phyloP scores from a whole-genome alignment of 257 asterid genomes.

The Solanum okadae region DNA sequence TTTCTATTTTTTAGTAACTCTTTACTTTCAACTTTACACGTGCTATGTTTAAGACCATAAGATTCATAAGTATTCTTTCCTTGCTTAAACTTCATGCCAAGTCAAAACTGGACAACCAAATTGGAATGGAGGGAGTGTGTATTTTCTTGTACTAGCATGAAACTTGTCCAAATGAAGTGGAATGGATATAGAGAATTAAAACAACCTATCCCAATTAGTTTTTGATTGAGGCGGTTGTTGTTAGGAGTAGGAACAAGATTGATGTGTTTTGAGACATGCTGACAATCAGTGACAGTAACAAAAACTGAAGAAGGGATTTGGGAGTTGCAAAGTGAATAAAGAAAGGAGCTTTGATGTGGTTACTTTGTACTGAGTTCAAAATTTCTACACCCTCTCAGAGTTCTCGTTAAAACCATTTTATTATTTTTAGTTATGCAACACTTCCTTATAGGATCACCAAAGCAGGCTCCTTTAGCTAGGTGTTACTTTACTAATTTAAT shows the following conservation, averaged over 20 bases:
- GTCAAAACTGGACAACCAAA: not conserved
- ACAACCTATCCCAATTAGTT: not conserved
- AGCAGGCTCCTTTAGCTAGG: not conserved
- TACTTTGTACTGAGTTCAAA: not conserved
- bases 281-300: not conserved
- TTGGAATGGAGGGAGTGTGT: not conserved
- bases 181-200: not conserved
- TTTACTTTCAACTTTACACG: not conserved
- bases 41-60: not conserved
- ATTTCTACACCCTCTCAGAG: not conserved
- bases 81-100: not conserved
- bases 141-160: not conserved
- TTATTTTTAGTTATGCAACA: not conserved
- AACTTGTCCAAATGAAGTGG: not conserved
- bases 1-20: not conserved
- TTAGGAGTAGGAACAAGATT: not conserved
- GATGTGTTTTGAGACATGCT: not conserved
- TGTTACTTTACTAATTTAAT: not conserved
- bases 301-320: not conserved
- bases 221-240: not conserved
- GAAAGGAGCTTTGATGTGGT: not conserved
- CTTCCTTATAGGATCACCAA: not conserved
- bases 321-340: not conserved
- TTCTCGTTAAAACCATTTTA: not conserved
- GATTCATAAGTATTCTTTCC: not conserved